Conservation (phyloP, 1,284 basidiomycete genomes). For the Malassezia sympodialis region DNA sequence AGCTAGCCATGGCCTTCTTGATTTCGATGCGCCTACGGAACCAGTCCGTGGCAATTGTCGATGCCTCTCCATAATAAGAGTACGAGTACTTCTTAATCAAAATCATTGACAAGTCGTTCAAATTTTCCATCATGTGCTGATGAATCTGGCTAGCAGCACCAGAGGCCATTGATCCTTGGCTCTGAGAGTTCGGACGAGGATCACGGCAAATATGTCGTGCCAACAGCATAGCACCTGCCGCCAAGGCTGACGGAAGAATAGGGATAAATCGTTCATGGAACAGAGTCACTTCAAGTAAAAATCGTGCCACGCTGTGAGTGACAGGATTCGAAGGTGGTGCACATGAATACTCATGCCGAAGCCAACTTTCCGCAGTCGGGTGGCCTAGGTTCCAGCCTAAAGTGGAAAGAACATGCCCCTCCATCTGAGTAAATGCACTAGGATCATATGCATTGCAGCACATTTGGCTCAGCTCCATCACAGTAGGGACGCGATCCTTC, state of each 20-base stretch:
- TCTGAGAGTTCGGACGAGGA: conserved; percentile 18
- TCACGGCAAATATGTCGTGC: conserved; percentile 63
- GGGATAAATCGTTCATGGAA: conserved; percentile 92
- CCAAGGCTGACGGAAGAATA: conserved; percentile 73
- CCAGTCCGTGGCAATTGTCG: conserved; percentile 79
- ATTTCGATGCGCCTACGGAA: conserved; percentile 53
- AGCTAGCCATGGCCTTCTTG: conserved; percentile 19
- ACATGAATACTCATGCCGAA: conserved; percentile 54
- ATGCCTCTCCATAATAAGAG: conserved; percentile 84
- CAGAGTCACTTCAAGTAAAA: conserved; percentile 94
- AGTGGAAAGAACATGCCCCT: conserved; percentile 88
- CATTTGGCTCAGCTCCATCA: conserved; percentile 83
- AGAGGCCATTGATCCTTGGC: conserved; percentile 4
- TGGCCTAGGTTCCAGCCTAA: conserved; percentile 96
- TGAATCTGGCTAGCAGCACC: conserved; percentile 7
- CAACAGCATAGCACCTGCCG: conserved; percentile 73
- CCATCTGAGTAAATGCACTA: conserved; percentile 65
- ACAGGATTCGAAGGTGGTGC: conserved; percentile 34
- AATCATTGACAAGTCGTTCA: conserved; percentile 81
- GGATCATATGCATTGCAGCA: conserved; percentile 92
- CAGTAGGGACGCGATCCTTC: conserved; percentile 92
- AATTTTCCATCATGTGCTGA: conserved; percentile 66
- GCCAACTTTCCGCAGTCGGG: conserved; percentile 94
- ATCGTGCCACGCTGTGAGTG: conserved; percentile 86
- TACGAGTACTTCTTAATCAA: conserved; percentile 96